Evolutionary conservation across 257 asterid species (phyloP), one percentile per base, ranked within the genome.

Genomic region (Solanum bukasovii): DNA sequence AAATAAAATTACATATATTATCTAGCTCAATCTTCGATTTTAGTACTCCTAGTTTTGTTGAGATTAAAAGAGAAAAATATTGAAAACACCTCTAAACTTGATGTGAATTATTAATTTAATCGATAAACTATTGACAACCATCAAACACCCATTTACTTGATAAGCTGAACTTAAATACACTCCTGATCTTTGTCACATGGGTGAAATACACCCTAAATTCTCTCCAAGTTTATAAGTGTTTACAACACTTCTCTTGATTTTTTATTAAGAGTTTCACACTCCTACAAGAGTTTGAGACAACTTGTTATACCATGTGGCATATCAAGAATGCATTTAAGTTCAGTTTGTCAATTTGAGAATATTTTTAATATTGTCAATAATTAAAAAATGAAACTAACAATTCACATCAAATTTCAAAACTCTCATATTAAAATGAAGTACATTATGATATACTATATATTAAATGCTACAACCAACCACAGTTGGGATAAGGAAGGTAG

Each of bases 221-320:
- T 56, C 63, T 18, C 9, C 9, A 56, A 56, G 4, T 56, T 49
- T 49, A 49, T 1, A 14, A 1, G 0, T 4, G 7, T 52, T 52
- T 52, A 2, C 1, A 18, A 52, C 63, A 52, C 63, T 52, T 6
- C 2, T 2, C 2, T 18, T 16, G 2, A 56, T 56, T 49, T 5
- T 49, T 56, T 56, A 56, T 56, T 0, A 56, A 20, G n/a, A 56
- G 4, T 56, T 46, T 13, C 4, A 56, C 0, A 0, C 9, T 56
- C 0, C 4, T 18, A 52, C 7, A 52, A 52, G 9, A 52, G 63
- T 18, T 52, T 52, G 63, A 52, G 0, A 52, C 8, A 1, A 52
- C 10, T 18, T 16, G 9, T 16, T 6, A 6, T 52, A 52, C 0
- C 0, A 16, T 16, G n/a, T 52, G 23, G 0, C n/a, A 18, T 0